Base-by-base conservation (phyloP, 1,284 basidiomycete species). In the Irpex sp. region DNA sequence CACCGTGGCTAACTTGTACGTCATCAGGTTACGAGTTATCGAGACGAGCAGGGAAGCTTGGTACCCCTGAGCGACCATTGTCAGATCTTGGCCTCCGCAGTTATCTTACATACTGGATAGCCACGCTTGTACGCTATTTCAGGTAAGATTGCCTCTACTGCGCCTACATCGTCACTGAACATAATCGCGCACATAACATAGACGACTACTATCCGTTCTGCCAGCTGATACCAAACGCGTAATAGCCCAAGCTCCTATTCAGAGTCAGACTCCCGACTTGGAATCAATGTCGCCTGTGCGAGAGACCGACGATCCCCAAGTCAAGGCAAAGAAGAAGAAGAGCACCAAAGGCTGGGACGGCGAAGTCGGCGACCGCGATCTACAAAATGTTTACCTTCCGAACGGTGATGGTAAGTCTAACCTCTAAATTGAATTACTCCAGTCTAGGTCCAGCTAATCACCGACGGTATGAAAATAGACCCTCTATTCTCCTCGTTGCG, bases 21-120 rank as follows among this genome's bases (percentile, higher is more conserved):
- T 58, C 51, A 31, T 44, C 61, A 94, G 94, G 94, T 74, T 98
- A 99, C 74, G 94, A 96, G 71, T 80, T 98, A 5, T 97, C 94
- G 3, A 84, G 89, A 55, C 84, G 85, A 54, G 82, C 83, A n/a
- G 85, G 87, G 1, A 89, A 88, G 67, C 81, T 93, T 2, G 97
- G 97, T 5, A 97, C 96, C 3, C 97, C 97, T 0, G 97, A 99
- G 78, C 87, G 97, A 4, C 97, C 97, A 0, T 79, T 99, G 0
- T 98, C 96, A 0, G 95, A 96, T 68, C 85, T 98, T 9, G 97
- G 97, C 2, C 81, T 96, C 13, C 86, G 92, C 64, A 93, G 94
- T 63, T 99, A 98, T 77, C 84, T 96, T 38, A 87, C 94, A 3
- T 97, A 91, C 74, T 99, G 97, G 97, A 86, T 92, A 1, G 85